A percentile compares a stretch with the other conserved stretches of the same genome.
phyloP scores from a whole-genome alignment of 78 protist species.

The Anaeramoeba flamelloides region DNA sequence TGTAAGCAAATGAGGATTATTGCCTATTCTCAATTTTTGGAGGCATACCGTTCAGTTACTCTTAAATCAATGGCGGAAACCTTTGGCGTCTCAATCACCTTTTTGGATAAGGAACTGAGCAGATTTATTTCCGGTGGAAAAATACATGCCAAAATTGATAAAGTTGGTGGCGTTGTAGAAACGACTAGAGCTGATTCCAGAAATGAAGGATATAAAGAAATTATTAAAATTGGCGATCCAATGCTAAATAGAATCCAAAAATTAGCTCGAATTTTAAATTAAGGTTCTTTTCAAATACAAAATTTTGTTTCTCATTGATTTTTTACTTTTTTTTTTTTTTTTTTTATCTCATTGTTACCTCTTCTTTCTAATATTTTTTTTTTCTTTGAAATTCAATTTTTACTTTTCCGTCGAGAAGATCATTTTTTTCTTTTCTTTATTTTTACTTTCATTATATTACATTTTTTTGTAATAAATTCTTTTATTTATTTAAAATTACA shows the following conservation, averaged over 20 bases:
- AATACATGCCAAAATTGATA: constrained; percentile 71
- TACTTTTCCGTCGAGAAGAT: too few species aligned
- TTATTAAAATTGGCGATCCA: constrained; percentile 68
- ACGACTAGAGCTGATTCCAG: constrained; percentile 68
- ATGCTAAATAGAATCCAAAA: constrained; percentile 79
- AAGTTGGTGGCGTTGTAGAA: constrained; percentile 63
- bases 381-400: too few species aligned
- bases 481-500: too few species aligned
- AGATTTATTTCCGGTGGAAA: constrained; percentile 66
- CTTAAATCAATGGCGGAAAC: constrained; percentile 60
- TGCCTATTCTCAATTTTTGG: constrained; percentile 70
- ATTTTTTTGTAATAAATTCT: too few species aligned
- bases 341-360: too few species aligned
- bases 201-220: constrained; percentile 54
- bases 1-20: constrained; percentile 68
- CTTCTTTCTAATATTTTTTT: too few species aligned
- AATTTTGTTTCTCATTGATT: too few species aligned
- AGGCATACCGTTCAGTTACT: constrained; percentile 65
- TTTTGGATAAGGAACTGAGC: constrained; percentile 62
- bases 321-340: too few species aligned
- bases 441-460: too few species aligned
- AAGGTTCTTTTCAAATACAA: too few species aligned
- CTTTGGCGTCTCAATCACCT: constrained; percentile 62
- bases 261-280: constrained; percentile 73
- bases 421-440: too few species aligned